A percentile compares a stretch with the other conserved stretches of the same genome.
phyloP scores from a whole-genome alignment of 179 eudicot genomes.

The Corrigiola litoralis region DNA sequence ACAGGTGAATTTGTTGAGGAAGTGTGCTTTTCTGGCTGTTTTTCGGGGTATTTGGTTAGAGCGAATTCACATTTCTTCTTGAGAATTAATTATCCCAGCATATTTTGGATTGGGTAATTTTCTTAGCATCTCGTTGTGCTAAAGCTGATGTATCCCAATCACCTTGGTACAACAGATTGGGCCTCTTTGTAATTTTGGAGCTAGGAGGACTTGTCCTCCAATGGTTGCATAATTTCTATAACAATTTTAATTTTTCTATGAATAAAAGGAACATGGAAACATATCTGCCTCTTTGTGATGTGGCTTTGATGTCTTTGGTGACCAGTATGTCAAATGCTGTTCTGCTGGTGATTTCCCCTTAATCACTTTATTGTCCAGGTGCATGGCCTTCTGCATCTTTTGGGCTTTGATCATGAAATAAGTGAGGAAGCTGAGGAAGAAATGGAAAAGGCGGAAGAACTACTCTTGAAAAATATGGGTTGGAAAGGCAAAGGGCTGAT shows the following conservation, averaged over 20 bases:
- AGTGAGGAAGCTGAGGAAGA: slow-evolving; percentile 90
- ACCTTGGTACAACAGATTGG: no score
- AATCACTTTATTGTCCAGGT: slow-evolving; percentile 36
- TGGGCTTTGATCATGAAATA: slow-evolving; percentile 93
- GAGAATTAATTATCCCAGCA: no score
- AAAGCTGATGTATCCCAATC: no score
- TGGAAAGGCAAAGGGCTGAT: slow-evolving; percentile 94
- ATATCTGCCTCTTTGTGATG: neutral
- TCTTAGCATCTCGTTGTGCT: no score
- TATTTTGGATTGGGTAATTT: no score
- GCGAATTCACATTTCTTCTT: no score
- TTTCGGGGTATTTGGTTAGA: no score
- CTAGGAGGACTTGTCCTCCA: neutral
- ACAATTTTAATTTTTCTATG: neutral
- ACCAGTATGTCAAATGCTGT: neutral
- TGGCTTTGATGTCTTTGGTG: neutral
- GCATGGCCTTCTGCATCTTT: slow-evolving; percentile 87
- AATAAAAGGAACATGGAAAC: neutral
- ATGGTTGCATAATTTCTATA: no score
- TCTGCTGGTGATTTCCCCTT: neutral
- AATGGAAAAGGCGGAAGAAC: slow-evolving; percentile 80
- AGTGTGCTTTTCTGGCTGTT: no score
- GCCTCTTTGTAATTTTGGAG: no score
- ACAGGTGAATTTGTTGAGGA: no score
- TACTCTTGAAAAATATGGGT: slow-evolving; percentile 60